phyloP scores from a whole-genome alignment of 2,329 filamentous ascomycete species.

The Pseudogymnoascus pannorum region DNA sequence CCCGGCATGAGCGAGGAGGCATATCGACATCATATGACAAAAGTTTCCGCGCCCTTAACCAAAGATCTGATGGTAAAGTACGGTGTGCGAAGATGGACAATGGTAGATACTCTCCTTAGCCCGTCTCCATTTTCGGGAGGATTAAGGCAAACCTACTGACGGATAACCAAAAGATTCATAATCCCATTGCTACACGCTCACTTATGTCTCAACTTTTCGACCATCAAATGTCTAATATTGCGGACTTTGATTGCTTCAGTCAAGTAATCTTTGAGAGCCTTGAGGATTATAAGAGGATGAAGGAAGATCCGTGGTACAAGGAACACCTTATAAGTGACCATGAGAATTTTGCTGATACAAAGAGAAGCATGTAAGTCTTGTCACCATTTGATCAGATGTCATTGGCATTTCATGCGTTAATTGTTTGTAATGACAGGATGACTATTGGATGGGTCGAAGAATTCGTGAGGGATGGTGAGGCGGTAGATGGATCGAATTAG shows the following conservation, averaged over 20 bases:
- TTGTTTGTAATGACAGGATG: constrained; percentile 30
- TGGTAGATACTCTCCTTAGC: constrained; percentile 25
- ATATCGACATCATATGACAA: constrained; percentile 40
- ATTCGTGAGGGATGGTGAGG: constrained; percentile 32
- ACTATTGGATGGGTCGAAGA: constrained; percentile 41
- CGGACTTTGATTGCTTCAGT: constrained; percentile 43
- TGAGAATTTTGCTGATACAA: constrained; percentile 43
- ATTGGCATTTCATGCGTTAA: not conserved
- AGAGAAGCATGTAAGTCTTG: constrained; percentile 31
- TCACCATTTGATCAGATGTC: not conserved
- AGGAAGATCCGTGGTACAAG: constrained; percentile 42
- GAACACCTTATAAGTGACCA: constrained; percentile 38
- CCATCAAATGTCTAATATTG: constrained; percentile 40
- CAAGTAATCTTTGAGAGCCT: constrained; percentile 40
- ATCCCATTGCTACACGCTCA: constrained; percentile 28
- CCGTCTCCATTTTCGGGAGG: too few species aligned
- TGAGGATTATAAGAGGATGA: constrained; percentile 41
- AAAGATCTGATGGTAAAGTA: constrained; percentile 43
- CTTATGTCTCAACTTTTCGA: constrained; percentile 38
- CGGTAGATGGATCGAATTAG: constrained; percentile 22
- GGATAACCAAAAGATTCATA: constrained; percentile 34
- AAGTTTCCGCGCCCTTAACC: constrained; percentile 40
- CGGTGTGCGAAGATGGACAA: constrained; percentile 39
- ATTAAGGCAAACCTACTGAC: too few species aligned
- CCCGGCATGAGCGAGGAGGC: constrained; percentile 41